Conservation (phyloP, 352 stramenopile species). For the Nothophytophthora sp. region DNA sequence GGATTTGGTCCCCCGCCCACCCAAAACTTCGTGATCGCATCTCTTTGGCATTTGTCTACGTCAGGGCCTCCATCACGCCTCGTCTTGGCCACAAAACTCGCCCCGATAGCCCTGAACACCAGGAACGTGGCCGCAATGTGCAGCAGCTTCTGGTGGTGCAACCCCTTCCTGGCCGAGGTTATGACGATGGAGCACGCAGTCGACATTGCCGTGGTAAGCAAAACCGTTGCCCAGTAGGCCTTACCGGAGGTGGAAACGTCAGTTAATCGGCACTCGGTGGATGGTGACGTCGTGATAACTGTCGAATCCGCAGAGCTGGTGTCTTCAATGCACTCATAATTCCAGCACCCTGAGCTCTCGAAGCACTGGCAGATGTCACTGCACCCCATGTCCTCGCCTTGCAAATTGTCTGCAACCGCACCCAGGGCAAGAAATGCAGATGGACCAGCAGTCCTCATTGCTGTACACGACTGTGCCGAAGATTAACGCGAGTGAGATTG, state of each 20-base stretch:
- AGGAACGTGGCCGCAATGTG: neutral
- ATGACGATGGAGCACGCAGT: constrained; percentile 6
- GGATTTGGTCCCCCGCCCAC: constrained; percentile 6
- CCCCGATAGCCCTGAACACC: constrained; percentile 7
- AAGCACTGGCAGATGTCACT: constrained; percentile 4
- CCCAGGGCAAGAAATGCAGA: neutral
- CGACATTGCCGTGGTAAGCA: constrained; percentile 4
- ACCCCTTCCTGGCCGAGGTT: constrained; percentile 1
- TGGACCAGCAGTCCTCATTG: constrained; percentile 15
- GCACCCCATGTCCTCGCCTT: constrained; percentile 3
- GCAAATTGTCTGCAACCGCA: constrained; percentile 7
- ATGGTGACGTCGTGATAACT: neutral
- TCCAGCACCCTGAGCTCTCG: neutral
- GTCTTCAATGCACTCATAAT: neutral
- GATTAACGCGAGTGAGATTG: constrained; percentile 11
- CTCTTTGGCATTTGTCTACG: neutral
- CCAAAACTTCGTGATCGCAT: neutral
- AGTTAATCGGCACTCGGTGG: neutral
- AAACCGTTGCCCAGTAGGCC: constrained; percentile 6
- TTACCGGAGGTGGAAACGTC: constrained; percentile 2
- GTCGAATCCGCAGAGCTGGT: neutral
- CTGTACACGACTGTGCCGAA: constrained; percentile 21
- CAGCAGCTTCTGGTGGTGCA: constrained; percentile 4
- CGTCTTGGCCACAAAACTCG: constrained; percentile 1
- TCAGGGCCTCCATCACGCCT: neutral